Evolutionary conservation across 345 rosid species (phyloP).

Genomic region (Reutealis trisperma): DNA sequence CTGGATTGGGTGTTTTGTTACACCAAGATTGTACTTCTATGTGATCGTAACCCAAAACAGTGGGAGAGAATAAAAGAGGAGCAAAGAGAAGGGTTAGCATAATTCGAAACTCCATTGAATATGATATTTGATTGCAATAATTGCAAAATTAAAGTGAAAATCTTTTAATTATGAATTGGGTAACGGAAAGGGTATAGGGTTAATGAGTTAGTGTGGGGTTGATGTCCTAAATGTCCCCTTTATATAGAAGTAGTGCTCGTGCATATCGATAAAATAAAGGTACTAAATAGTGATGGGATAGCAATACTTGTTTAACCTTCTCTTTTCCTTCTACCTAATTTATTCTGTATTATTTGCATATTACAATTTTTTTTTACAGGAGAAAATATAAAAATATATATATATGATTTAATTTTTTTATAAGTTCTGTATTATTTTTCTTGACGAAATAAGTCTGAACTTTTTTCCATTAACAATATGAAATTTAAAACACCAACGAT

Average conservation of each 20-base stretch:
- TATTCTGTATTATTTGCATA: neutral
- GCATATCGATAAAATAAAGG: neutral
- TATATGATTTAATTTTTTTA: too few relatives aligned
- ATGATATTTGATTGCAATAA: neutral
- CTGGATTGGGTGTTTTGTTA: constrained; percentile 37
- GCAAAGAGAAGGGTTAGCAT: constrained; percentile 28
- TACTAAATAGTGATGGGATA: neutral
- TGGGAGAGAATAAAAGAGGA: constrained; percentile 29
- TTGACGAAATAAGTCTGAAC: too few relatives aligned
- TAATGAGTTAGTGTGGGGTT: neutral
- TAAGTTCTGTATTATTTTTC: too few relatives aligned
- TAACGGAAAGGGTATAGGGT: neutral
- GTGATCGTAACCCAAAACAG: constrained; percentile 10
- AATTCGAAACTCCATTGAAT: constrained; percentile 44
- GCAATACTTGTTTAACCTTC: constrained; percentile 11
- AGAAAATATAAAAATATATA: too few relatives aligned
- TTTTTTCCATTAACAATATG: too few relatives aligned
- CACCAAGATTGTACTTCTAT: constrained; percentile 37
- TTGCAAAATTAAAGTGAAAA: neutral
- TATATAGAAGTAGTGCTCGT: constrained; percentile 20
- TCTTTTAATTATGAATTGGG: neutral
- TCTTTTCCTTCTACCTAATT: neutral
- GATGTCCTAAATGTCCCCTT: neutral
- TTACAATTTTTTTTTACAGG: too few relatives aligned
- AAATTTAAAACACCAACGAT: too few relatives aligned